These are phyloP conservation scores for Kwoniella europaea DNA, from an alignment of 768 basidiomycete genomes.

Conservation along the genomic window DNA sequence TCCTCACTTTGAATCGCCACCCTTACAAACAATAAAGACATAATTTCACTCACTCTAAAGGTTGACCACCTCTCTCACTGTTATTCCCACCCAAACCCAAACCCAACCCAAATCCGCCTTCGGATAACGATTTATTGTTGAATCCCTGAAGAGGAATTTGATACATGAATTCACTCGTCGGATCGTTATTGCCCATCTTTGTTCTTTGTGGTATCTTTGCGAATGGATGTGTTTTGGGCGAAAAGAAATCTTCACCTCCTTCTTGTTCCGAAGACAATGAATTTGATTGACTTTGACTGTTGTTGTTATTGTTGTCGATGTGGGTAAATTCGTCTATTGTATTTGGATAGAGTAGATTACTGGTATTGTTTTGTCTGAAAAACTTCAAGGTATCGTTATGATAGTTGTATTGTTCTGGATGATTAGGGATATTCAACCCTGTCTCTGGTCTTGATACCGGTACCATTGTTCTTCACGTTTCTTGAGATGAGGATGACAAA, in stretches of 20 bases:
- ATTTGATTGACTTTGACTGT: background rate
- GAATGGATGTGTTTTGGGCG: slow-evolving; percentile 23
- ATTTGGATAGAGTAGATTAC: slow-evolving; percentile 6
- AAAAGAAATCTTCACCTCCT: slow-evolving; percentile 7
- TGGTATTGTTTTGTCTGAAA: background rate
- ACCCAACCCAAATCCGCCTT: slow-evolving; percentile 16
- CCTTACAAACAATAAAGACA: background rate
- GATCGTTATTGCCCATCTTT: slow-evolving; percentile 38
- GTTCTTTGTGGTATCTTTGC: slow-evolving; percentile 13
- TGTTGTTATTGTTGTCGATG: slow-evolving; percentile 8
- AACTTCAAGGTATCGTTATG: background rate
- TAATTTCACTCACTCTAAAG: slow-evolving; percentile 38
- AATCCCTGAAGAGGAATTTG: slow-evolving; percentile 29
- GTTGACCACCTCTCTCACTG: slow-evolving; percentile 15
- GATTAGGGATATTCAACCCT: slow-evolving; percentile 12
- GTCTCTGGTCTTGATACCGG: slow-evolving; percentile 6
- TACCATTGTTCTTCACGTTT: slow-evolving; percentile 18
- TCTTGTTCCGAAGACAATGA: background rate
- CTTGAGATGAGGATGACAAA: slow-evolving; percentile 4
- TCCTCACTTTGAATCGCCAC: slow-evolving; percentile 1
- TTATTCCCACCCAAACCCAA: background rate
- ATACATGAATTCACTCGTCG: slow-evolving; percentile 49
- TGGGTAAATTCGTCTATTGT: background rate
- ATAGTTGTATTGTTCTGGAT: slow-evolving; percentile 4
- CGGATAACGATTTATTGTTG: slow-evolving; percentile 6